Evolutionary conservation across 495 filamentous ascomycete genomes (phyloP), one percentile per base, ranked within the genome.

Genomic region (Neurospora tetrasperma): DNA sequence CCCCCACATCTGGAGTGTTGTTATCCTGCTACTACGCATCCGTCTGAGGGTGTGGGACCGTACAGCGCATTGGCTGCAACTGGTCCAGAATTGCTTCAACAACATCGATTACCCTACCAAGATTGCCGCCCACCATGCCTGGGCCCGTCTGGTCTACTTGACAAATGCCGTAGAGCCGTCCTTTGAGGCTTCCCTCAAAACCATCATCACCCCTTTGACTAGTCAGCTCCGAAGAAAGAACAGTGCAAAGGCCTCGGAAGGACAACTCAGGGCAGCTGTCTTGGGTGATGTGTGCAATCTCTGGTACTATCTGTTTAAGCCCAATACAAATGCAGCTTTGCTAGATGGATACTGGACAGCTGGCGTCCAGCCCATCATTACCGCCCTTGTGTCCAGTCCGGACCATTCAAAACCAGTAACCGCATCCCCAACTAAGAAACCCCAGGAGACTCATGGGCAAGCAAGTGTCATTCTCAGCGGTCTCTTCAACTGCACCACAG

Each of bases 1-100:
- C n/a, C 94, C 96, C 7, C 90, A 93, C 71, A 92, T 98, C 41
- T 99, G 95, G 95, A 92, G 90, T 69, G 86, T 92, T 27, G 85
- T 96, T 5, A 85, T 95, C 10, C 85, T 97, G 4, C 87, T 97
- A 27, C 84, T 97, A 41, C 88, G 91, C 66, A 86, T 85, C 44
- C 86, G 87, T 31, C 77, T 94, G 18, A 88, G 93, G 41, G 83
- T 87, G 73, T 98, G 93, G 93, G 86, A 90, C 70, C 88, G 88
- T 77, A 88, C 92, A 72, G 86, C 84, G 23, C 84, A 85, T 6
- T 98, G 92, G 91, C 82, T 97, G 3, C 81, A 85, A 8, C 85
- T 97, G 18, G 89, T 97, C 46, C 90, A 97, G 75, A 84, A 83
- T 70, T 97, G 94, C 77, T 93, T 97, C 83, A 97, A 97, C 75